Base-by-base conservation (phyloP, 257 asterid genomes). In the Salvia splendens region DNA sequence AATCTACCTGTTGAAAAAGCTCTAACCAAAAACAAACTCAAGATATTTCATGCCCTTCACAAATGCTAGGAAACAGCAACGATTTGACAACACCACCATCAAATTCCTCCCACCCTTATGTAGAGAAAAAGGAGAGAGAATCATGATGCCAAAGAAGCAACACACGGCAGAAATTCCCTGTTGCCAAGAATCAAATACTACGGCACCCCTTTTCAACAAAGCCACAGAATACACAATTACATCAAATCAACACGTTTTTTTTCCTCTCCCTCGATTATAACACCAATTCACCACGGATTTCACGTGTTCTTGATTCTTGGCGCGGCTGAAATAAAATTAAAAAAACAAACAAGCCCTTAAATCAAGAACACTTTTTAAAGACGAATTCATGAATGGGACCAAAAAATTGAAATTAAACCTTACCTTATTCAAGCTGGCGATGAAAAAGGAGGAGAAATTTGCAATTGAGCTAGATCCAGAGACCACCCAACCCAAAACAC, bases 401-500 rank as follows among this genome's bases (percentile, higher is more conserved):
- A n/a, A n/a, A n/a, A n/a, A 33, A 50, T 2, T 2, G 41, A 20
- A 68, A 14, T 50, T 20, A 36, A 35, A 8, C 6, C 71, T 68
- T 53, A 69, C 79, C 58, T 38, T 32, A 48, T 20, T 24, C 33
- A 58, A 66, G 33, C 42, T 38, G 42, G 7, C 40, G 40, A 35
- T 35, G 49, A 57, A 24, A 24, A 24, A 24, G 43, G 43, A 16
- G 33, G 64, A 16, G 65, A 70, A 24, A 65, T 36, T 67, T 15
- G 69, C 64, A 57, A 48, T 33, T 15, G 49, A 59, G 2, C 48
- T 36, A 64, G 81, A 76, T 80, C 79, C 61, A 64, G 17, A 58
- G 52, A 41, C 28, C 50, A 46, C 36, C 42, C 8, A 45, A 42
- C 54, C 47, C 40, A 10, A 14, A 24, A 24, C 30, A 24, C 30